Percentiles rank a stretch among this genome's conserved stretches.
Evolutionary conservation across 2,329 filamentous ascomycete genomes (phyloP).

Genomic region (Trichoderma afroharzianum): DNA sequence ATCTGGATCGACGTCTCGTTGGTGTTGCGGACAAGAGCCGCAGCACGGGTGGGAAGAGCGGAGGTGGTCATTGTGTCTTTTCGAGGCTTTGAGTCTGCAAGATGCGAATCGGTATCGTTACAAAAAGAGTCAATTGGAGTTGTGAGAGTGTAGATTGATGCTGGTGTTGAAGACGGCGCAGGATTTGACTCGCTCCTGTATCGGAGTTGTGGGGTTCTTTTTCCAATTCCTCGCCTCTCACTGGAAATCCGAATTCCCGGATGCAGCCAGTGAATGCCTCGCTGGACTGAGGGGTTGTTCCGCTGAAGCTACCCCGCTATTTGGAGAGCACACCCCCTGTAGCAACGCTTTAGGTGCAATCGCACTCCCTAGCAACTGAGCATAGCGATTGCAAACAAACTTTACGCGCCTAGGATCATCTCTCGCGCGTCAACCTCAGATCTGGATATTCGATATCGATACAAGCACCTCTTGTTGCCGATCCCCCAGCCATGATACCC

Average conservation of each 20-base stretch:
- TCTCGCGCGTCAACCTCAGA: slow-evolving; percentile 1
- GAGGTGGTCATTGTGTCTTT: not conserved
- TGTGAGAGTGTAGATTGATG: not conserved
- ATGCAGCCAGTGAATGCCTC: not conserved
- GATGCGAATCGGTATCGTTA: not conserved
- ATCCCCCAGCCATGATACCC: not conserved
- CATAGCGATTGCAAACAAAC: not conserved
- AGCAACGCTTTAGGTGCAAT: slow-evolving; percentile 11
- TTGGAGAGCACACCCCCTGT: slow-evolving; percentile 25
- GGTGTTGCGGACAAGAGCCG: slow-evolving; percentile 80
- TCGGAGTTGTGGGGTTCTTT: slow-evolving; percentile 9
- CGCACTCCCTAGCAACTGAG: slow-evolving; percentile 16
- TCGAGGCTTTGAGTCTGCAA: not conserved
- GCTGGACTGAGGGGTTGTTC: slow-evolving; percentile 11
- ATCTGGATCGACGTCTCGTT: slow-evolving; percentile 98
- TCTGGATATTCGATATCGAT: not conserved
- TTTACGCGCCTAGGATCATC: not conserved
- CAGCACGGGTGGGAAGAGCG: slow-evolving; percentile 27
- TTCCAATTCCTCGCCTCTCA: not conserved
- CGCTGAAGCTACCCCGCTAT: slow-evolving; percentile 31
- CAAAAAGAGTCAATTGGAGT: not conserved
- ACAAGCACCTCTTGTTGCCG: not conserved
- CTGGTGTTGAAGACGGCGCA: not conserved
- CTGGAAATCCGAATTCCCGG: not conserved
- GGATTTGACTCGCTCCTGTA: slow-evolving; percentile 16